Base-by-base conservation (phyloP, 1,284 basidiomycete species). In the Trametes hirsuta region DNA sequence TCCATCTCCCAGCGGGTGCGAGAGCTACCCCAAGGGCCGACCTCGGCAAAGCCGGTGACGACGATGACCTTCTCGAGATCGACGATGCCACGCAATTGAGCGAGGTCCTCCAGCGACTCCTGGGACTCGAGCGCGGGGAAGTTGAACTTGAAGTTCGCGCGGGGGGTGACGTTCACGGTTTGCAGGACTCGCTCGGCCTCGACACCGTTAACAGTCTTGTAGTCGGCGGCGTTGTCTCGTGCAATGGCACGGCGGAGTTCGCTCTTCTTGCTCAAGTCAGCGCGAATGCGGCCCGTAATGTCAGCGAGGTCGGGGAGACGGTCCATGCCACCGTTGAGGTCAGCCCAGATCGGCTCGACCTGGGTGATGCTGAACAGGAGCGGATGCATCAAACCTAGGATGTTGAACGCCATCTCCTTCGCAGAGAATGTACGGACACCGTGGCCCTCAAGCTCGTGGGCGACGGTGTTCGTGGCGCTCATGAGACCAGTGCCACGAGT, bases 1-100 rank as follows among this genome's bases (percentile, higher is more conserved):
- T 98, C 96, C 94, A 98, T 97, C 81, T 99, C 96, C 97, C 97
- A 99, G 67, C 97, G 88, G n/a, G 97, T 99, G 67, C 97, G 90
- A 22, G 96, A 91, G 71, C 94, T 96, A 70, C 97, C 97, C 94
- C 95, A 99, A 6, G 97, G 97, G n/a, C 97, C 93, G 59, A 99
- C 93, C 77, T 99, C 97, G 46, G 91, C 97, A 75, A 95, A 98
- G 67, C 97, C 97, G 56, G 97, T 97, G 72, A 76, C 84, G 63
- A 99, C 97, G 64, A 97, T 81, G 61, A 97, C 95, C 79, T 97
- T 95, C 67, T 98, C 96, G 41, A 98, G 84, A 73, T 99, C 97
- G 62, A 98, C 84, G 67, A 97, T 79, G 40, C 94, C 95, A 52
- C 85, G 91, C 18, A 97, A 82, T 66, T 92, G 84, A 36, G 84